Conservation (phyloP, 108 stramenopile species). For the Cyclotella sp. region DNA sequence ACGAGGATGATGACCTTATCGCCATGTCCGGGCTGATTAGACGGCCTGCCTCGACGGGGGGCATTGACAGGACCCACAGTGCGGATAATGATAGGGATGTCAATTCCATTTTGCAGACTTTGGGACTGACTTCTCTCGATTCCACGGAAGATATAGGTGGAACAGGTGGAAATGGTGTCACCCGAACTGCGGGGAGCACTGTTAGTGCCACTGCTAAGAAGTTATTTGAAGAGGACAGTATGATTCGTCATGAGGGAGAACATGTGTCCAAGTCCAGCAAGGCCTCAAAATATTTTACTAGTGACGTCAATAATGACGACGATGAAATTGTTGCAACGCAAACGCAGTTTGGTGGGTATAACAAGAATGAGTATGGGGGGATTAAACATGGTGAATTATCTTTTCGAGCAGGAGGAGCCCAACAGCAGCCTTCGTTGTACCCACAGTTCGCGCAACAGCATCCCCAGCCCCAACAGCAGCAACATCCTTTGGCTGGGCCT, state of each 20-base stretch:
- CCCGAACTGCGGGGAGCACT: too few relatives aligned
- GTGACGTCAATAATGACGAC: slow-evolving; percentile 4
- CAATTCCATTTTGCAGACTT: slow-evolving; percentile 54
- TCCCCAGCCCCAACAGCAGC: slow-evolving; percentile 43
- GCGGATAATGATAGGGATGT: slow-evolving; percentile 36
- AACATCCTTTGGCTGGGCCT: slow-evolving; percentile 12
- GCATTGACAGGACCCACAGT: slow-evolving; percentile 45
- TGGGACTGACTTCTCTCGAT: slow-evolving; percentile 44
- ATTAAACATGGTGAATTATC: slow-evolving; percentile 2
- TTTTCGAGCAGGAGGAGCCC: not conserved
- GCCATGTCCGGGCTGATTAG: slow-evolving; percentile 42
- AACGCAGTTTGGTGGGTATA: not conserved
- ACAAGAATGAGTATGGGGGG: slow-evolving; percentile 6
- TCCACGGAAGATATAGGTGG: slow-evolving; percentile 13
- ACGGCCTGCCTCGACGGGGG: slow-evolving; percentile 74
- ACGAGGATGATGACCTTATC: slow-evolving; percentile 36
- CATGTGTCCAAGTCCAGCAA: slow-evolving; percentile 13
- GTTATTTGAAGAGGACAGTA: slow-evolving; percentile 9
- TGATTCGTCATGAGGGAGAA: slow-evolving; percentile 20
- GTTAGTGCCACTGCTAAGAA: not conserved
- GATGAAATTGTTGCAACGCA: not conserved
- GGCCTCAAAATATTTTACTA: slow-evolving; percentile 30
- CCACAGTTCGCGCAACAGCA: slow-evolving; percentile 19
- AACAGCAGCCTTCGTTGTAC: slow-evolving; percentile 25
- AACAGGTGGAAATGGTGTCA: not conserved